phyloP scores from a whole-genome alignment of 192 early-diverging fungal species.

The Kappamyces sp. region DNA sequence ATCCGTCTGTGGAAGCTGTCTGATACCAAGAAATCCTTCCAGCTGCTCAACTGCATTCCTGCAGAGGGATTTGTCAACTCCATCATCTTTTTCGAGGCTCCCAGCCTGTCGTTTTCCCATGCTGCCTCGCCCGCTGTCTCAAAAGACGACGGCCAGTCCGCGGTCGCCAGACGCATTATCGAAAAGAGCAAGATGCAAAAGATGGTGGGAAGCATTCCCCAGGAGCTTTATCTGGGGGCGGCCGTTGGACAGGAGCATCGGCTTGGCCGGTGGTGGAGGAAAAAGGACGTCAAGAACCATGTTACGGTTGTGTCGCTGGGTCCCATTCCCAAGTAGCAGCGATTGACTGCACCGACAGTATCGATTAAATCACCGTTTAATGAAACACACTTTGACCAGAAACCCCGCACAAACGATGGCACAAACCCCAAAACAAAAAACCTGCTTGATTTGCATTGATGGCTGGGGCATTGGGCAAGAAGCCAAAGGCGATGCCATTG shows the following conservation, averaged over 20 bases:
- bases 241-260: conserved; percentile 86
- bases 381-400: too few relatives aligned
- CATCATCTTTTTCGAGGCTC: conserved; percentile 46
- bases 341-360: too few relatives aligned
- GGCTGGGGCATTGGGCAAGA: conserved; percentile 89
- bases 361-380: too few relatives aligned
- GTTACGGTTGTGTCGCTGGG: conserved; percentile 64
- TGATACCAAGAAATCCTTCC: conserved; percentile 59
- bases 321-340: too few relatives aligned
- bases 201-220: conserved; percentile 13
- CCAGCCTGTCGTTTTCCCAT: conserved; percentile 1
- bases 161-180: conserved; percentile 11
- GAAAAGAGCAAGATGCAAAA: conserved; percentile 21
- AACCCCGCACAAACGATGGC: too few relatives aligned
- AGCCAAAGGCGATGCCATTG: conserved; percentile 83
- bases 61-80: conserved; percentile 55
- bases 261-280: conserved; percentile 82
- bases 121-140: neutral
- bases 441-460: conserved; percentile 90
- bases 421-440: conserved; percentile 39
- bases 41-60: conserved; percentile 54
- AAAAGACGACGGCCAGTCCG: conserved; percentile 6
- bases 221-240: conserved; percentile 49
- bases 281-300: conserved; percentile 71
- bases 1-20: conserved; percentile 83